Base-by-base conservation (phyloP, 2,329 filamentous ascomycete genomes). In the Epicoccum nigrum region DNA sequence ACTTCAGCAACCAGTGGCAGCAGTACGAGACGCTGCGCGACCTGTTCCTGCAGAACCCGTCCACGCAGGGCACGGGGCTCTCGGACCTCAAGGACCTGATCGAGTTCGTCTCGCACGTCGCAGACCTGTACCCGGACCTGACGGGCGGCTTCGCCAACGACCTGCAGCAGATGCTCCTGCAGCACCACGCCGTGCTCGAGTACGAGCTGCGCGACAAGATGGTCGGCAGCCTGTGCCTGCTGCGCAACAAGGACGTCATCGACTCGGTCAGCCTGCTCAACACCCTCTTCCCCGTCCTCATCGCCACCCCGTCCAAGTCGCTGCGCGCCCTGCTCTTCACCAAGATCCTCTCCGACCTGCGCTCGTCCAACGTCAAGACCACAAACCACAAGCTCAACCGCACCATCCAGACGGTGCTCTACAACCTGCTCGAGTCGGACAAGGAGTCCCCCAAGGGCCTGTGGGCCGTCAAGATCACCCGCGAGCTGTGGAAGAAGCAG, bases 401-500 rank as follows among this genome's bases (percentile, higher is more conserved):
- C 45, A 94, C 90, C 3, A 89, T 97, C 53, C 94, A 99, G 74
- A 95, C 90, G 3, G 90, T 95, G 11, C 84, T 97, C 21, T 96
- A 91, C 79, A 96, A 96, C 73, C 81, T 97, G 19, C 84, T 97
- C 35, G 90, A 90, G 13, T 89, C 89, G 3, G 93, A 99, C 72
- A 86, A 89, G 33, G 81, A 88, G 7, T 95, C 92, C 0, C 82
- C 90, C 1, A 94, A 96, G 67, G 91, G 89, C 4, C 81, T 99
- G 41, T 99, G 94, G 94, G 92, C 94, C 3, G 91, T 97, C 55
- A 97, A 97, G 74, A 83, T 99, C 58, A 96, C 92, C 4, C 84
- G 93, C 56, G 94, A 99, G 77, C 79, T 99, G 68, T 99, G 94
- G 94, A 96, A 92, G 76, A 84, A 93, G 38, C 92, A 97, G 64